phyloP scores from a whole-genome alignment of 352 stramenopile species.

The Pythium chondricola region DNA sequence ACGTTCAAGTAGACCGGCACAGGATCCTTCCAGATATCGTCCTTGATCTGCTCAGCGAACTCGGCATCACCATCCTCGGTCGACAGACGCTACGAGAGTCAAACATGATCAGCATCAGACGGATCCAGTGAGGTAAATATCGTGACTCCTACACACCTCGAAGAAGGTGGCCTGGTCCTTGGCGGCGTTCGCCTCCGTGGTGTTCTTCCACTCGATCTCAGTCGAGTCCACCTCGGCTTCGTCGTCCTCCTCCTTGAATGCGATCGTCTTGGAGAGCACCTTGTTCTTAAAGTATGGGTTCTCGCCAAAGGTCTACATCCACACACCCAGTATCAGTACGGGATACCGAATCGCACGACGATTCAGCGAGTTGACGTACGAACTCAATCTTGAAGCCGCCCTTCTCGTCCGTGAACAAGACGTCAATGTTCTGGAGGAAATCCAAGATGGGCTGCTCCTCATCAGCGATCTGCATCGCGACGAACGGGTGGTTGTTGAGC shows the following conservation, averaged over 20 bases:
- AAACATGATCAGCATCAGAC: conserved; percentile 1
- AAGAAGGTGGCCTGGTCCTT: conserved; percentile 48
- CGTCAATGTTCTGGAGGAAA: conserved; percentile 43
- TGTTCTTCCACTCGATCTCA: conserved; percentile 55
- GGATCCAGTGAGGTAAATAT: no score
- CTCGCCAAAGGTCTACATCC: conserved; percentile 48
- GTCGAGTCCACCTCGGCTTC: conserved; percentile 48
- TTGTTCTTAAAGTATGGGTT: conserved; percentile 55
- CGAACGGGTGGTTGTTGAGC: conserved; percentile 67
- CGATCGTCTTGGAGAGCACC: conserved; percentile 66
- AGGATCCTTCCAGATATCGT: conserved; percentile 73
- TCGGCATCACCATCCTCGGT: conserved; percentile 49
- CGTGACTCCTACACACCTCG: conserved; percentile 31
- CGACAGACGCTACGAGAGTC: conserved; percentile 40
- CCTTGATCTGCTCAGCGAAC: conserved; percentile 71
- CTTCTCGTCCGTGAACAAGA: conserved; percentile 55
- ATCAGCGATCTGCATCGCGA: conserved; percentile 37
- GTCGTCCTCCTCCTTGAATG: conserved; percentile 59
- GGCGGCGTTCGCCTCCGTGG: conserved; percentile 43
- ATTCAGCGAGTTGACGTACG: conserved; percentile 18
- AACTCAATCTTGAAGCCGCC: conserved; percentile 73
- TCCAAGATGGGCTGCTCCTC: conserved; percentile 51
- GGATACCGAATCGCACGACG: neutral
- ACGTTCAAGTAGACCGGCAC: conserved; percentile 45
- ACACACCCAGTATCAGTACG: neutral